Evolutionary conservation across 2,329 filamentous ascomycete genomes (phyloP), one percentile per base, ranked within the genome.

Genomic region (Colletotrichum viniferum): DNA sequence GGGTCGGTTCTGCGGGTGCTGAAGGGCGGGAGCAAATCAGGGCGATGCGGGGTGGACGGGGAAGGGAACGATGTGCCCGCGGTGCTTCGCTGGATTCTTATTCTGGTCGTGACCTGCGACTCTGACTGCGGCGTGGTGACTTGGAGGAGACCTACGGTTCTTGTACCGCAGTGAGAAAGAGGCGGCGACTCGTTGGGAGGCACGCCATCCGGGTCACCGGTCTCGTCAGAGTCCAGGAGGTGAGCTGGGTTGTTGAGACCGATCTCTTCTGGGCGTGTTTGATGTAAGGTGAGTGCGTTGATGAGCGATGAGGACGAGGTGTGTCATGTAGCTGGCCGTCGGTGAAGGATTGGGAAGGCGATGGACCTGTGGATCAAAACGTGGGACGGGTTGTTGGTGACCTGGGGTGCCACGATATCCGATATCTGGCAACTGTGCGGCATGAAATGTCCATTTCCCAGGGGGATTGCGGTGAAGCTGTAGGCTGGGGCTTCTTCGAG

Each of bases 321-420:
- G 43, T 13, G 38, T 60, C 26, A 55, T 21, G 62, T 38, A 56
- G 21, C 30, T 72, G 26, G 73, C 62, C 38, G 38, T 75, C 69
- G 69, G 62, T 74, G 14, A 67, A 63, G 62, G n/a, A 62, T 66
- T 52, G 43, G 61, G 38, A 67, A 65, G 36, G 67, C 26, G 24
- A 56, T 14, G 56, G 56, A 63, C 43, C 24, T 63, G 55, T 48
- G 64, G 68, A 63, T 52, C 28, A 21, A 21, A 75, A 72, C 73
- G 62, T 75, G 73, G 73, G 73, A 62, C 69, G 69, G 69, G 62
- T 43, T 73, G 43, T 75, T 62, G 69, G 73, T 24, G 62, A 43
- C 43, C 56, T 26, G 38, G 32, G 21, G 73, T 75, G 56, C 43
- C 73, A 75, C 63, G 73, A 75, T 67, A 69, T 18, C 38, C 13